A percentile compares a stretch with the other conserved stretches of the same genome.
Conservation (phyloP, 768 basidiomycete species). For the Strobilomyces echinocephalus region DNA sequence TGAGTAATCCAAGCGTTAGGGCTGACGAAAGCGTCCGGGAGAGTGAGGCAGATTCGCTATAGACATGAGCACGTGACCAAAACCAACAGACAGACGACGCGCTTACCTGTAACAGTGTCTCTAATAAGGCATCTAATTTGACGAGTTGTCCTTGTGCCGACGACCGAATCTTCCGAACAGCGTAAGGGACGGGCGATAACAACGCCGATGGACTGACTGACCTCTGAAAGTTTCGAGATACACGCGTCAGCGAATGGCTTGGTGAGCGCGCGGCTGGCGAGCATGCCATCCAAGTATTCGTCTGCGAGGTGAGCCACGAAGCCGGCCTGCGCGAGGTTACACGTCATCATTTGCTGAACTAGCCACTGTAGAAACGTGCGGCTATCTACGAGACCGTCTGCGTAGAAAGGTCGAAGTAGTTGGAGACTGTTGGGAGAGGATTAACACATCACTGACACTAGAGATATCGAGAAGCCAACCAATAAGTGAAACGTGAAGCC, state of each 20-base stretch:
- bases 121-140: conserved; percentile 50
- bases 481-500: conserved; percentile 75
- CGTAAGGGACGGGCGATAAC: not conserved
- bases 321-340: conserved; percentile 77
- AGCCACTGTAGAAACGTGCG: conserved; percentile 75
- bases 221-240: conserved; percentile 63
- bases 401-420: conserved; percentile 70
- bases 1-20: conserved; percentile 64
- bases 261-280: conserved; percentile 60
- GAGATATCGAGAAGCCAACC: conserved; percentile 38
- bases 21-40: conserved; percentile 71
- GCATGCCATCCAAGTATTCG: conserved; percentile 72
- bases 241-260: conserved; percentile 72
- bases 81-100: not conserved
- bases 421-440: conserved; percentile 44
- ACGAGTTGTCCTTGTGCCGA: conserved; percentile 53
- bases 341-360: conserved; percentile 68
- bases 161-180: conserved; percentile 46
- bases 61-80: not conserved
- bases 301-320: conserved; percentile 74
- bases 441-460: not conserved
- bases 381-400: conserved; percentile 77
- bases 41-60: conserved; percentile 65
- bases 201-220: conserved; percentile 18
- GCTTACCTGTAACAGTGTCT: conserved; percentile 57